Percentiles rank a stretch among this genome's conserved stretches.
Conservation (phyloP, 176 grass and related monocot species). For the Bromus sterilis region DNA sequence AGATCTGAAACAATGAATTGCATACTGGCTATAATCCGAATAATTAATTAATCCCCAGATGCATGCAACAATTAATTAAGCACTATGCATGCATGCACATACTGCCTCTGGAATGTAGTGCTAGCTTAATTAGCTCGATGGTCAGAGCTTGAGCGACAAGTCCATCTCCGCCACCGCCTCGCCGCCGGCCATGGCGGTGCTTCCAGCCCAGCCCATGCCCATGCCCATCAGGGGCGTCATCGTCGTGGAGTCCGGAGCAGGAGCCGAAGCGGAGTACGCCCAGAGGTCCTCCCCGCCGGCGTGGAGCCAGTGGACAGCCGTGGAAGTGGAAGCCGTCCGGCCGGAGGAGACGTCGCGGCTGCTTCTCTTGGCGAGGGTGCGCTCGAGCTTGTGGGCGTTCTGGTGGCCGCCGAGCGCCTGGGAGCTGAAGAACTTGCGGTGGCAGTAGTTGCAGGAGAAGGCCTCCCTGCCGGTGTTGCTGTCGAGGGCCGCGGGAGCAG, state of each 20-base stretch:
- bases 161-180: conserved; percentile 39
- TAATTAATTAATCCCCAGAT: background rate
- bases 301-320: background rate
- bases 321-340: background rate
- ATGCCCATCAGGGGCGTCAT: background rate
- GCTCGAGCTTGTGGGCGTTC: conserved; percentile 95
- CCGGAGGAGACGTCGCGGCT: conserved; percentile 18
- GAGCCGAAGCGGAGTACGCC: background rate
- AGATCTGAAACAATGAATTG: background rate
- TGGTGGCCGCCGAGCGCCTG: conserved; percentile 95
- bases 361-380: conserved; percentile 63
- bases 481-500: background rate
- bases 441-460: conserved; percentile 91
- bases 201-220: background rate
- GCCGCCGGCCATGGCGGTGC: background rate
- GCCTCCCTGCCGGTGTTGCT: background rate
- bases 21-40: background rate
- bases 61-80: background rate
- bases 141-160: conserved; percentile 51
- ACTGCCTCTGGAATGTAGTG: background rate
- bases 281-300: background rate
- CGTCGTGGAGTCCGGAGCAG: background rate
- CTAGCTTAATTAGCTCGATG: background rate
- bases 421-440: conserved; percentile 66
- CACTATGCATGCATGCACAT: background rate